Percentiles rank a stretch among this genome's conserved stretches.
Conservation (phyloP, 2,329 filamentous ascomycete species). For the Lecanoromycetidae sp. region DNA sequence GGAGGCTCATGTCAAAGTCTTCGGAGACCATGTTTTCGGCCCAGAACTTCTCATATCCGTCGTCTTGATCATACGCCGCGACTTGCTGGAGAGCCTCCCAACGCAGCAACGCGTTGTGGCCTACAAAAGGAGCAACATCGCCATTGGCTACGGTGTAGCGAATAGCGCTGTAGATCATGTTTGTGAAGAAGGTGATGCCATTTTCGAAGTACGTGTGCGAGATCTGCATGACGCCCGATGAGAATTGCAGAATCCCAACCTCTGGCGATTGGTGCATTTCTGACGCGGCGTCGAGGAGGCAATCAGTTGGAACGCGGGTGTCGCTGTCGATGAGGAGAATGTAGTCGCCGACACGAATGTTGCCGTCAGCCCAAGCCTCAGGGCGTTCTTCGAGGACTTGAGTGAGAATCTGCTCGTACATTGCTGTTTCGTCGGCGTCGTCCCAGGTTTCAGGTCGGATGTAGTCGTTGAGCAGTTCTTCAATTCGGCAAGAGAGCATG, state of each 20-base stretch:
- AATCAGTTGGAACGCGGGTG: slow-evolving; percentile 55
- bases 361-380: slow-evolving; percentile 64
- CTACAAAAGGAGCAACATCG: slow-evolving; percentile 66
- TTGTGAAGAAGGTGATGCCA: slow-evolving; percentile 66
- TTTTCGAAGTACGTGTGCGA: slow-evolving; percentile 62
- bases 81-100: slow-evolving; percentile 67
- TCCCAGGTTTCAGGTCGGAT: slow-evolving; percentile 51
- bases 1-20: slow-evolving; percentile 71
- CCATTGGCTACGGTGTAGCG: slow-evolving; percentile 65
- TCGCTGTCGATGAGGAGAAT: slow-evolving; percentile 59
- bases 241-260: slow-evolving; percentile 60
- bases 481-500: slow-evolving; percentile 48
- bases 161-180: slow-evolving; percentile 66
- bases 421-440: slow-evolving; percentile 53
- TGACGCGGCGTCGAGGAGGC: slow-evolving; percentile 53
- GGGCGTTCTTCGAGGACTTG: slow-evolving; percentile 57
- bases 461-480: slow-evolving; percentile 43
- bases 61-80: slow-evolving; percentile 55
- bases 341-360: slow-evolving; percentile 73
- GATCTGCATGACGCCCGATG: slow-evolving; percentile 66
- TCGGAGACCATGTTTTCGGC: slow-evolving; percentile 69
- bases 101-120: slow-evolving; percentile 66
- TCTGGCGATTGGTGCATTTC: slow-evolving; percentile 61
- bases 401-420: slow-evolving; percentile 41
- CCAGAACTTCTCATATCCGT: slow-evolving; percentile 64